Conservation (phyloP, 495 filamentous ascomycete genomes). For the Delitschia confertaspora region DNA sequence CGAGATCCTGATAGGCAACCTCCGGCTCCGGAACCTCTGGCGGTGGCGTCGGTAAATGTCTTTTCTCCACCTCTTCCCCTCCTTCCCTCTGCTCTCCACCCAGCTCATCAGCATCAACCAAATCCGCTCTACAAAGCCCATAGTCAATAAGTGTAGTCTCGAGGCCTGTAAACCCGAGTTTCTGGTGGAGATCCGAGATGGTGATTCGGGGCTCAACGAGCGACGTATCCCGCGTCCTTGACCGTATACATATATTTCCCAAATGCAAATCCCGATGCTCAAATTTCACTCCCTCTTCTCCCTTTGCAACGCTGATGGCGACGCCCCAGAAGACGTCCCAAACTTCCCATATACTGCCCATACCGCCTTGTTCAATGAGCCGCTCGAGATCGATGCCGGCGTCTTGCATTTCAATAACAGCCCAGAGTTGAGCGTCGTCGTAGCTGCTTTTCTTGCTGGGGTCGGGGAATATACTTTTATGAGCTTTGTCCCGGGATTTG, state of each 20-base stretch:
- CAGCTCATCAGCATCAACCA: slow-evolving; percentile 10
- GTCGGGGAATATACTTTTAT: slow-evolving; percentile 54
- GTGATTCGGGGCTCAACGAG: not conserved
- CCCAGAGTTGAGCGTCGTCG: slow-evolving; percentile 57
- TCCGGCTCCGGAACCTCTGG: not conserved
- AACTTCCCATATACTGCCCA: slow-evolving; percentile 44
- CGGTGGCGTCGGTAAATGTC: not conserved
- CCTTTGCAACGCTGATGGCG: slow-evolving; percentile 64
- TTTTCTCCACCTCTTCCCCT: no score
- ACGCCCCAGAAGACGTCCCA: slow-evolving; percentile 86
- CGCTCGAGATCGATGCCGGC: slow-evolving; percentile 71
- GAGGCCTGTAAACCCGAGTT: slow-evolving; percentile 59
- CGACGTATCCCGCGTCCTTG: not conserved
- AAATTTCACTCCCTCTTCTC: slow-evolving; percentile 63
- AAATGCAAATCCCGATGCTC: slow-evolving; percentile 89
- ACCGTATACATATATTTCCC: slow-evolving; percentile 70
- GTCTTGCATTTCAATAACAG: slow-evolving; percentile 80
- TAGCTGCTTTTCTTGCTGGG: slow-evolving; percentile 42
- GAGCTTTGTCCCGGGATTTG: slow-evolving; percentile 46
- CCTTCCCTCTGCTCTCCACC: no score
- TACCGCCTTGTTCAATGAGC: slow-evolving; percentile 40
- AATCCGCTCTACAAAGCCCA: slow-evolving; percentile 65
- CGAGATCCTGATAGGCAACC: slow-evolving; percentile 34
- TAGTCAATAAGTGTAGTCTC: slow-evolving; percentile 86
- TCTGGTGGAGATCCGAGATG: slow-evolving; percentile 33